Conservation (phyloP, 176 grass and related monocot genomes). For the Lolium rigidum region DNA sequence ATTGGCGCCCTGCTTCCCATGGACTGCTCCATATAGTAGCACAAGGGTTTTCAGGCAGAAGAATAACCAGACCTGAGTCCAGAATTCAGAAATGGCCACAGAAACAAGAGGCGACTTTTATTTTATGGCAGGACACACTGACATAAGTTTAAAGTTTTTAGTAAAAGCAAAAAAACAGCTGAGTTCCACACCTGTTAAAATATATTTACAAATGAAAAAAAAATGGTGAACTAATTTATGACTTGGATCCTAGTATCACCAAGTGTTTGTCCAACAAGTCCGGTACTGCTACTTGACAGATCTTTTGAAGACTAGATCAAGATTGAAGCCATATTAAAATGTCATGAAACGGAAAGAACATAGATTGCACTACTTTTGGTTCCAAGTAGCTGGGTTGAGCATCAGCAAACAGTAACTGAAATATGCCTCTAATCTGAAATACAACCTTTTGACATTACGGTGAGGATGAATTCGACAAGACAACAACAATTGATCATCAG, state of each 20-base stretch:
- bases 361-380: neutral
- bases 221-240: neutral
- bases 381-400: neutral
- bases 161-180: too few relatives aligned
- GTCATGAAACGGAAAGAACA: neutral
- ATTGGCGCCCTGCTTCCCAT: neutral
- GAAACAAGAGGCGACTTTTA: neutral
- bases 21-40: neutral
- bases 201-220: neutral
- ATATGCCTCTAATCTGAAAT: too few relatives aligned
- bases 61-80: neutral
- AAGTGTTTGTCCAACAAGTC: neutral
- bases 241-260: neutral
- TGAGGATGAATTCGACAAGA: too few relatives aligned
- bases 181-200: neutral
- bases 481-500: too few relatives aligned
- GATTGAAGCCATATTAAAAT: neutral
- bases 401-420: too few relatives aligned
- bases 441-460: too few relatives aligned
- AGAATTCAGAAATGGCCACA: neutral
- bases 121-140: neutral
- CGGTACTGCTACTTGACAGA: neutral
- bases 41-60: neutral
- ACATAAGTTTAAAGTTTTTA: neutral
- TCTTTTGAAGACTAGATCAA: neutral